Base-by-base conservation (phyloP, 2,329 filamentous ascomycete species). In the Arthrobotrys pseudoclavata region DNA sequence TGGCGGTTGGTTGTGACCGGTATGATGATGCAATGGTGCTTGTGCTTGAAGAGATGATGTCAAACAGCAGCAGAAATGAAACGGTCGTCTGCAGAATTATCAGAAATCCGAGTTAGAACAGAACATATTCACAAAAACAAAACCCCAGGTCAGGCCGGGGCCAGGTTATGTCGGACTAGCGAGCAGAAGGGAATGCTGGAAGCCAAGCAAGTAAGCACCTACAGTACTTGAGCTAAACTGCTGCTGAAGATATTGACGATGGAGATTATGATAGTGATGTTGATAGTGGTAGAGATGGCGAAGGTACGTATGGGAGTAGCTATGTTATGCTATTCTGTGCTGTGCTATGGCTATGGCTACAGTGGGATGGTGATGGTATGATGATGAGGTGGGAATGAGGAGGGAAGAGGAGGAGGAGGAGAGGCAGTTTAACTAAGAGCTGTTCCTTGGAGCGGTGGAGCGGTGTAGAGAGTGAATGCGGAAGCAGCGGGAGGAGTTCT, bases 21-120 rank as follows among this genome's bases (percentile, higher is more conserved):
- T 63, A 70, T 70, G 72, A 76, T 76, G 72, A 76, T 76, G 72
- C 72, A 76, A 76, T 76, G 66, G 29, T 66, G 63, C 55, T 63
- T 61, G 63, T 31, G 42, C 42, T 40, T 9, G 42, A 45, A 26
- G 60, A 42, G 45, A 70, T 76, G 72, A 76, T 76, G 72, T 76
- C 72, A 76, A 76, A 70, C 70, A 62, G 63, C 70, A 62, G 63
- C 52, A 74, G 69, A 47, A 63, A 55, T 45, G n/a, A 47, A 64
- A 64, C 31, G 45, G 60, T 42, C 50, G 57, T 42, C 70, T 53
- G 62, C 61, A 50, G 69, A 50, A 37, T 22, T 20, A 3, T 29
- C 42, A 37, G 47, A 4, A 45, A 70, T 26, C 66, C 34, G 67
- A 47, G 47, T 37, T 42, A 69, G 53, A 69, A 50, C 29, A 57